Evolutionary conservation across 208 protist species (phyloP).

Genomic region (Trichomonas vaginalis): DNA sequence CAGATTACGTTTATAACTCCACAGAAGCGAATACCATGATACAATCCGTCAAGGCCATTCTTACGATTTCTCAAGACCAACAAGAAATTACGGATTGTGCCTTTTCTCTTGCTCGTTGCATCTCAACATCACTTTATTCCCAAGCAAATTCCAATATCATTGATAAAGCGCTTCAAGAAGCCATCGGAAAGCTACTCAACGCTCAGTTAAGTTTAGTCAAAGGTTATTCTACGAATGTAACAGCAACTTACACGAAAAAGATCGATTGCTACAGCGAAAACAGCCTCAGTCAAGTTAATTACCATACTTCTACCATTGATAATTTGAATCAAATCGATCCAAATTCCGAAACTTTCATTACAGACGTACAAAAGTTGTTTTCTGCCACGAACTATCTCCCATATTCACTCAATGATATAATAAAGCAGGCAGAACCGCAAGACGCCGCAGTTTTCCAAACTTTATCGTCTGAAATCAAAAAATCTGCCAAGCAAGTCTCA

Average conservation of each 20-base stretch:
- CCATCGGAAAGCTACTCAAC: not conserved
- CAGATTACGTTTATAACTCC: not conserved
- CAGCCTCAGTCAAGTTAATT: not conserved
- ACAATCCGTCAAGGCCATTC: not conserved
- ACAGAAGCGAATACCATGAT: not conserved
- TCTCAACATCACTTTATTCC: not conserved
- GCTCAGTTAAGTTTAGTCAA: not conserved
- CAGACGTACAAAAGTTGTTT: not conserved
- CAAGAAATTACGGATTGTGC: not conserved
- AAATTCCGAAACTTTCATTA: not conserved
- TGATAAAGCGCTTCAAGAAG: not conserved
- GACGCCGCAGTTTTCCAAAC: not conserved
- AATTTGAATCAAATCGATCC: not conserved
- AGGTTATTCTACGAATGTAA: not conserved
- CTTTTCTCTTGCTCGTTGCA: not conserved
- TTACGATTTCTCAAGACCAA: not conserved
- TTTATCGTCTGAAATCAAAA: not conserved
- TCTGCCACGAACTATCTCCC: not conserved
- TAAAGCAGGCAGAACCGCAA: not conserved
- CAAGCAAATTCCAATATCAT: not conserved
- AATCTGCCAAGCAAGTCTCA: not conserved
- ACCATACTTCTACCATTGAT: not conserved
- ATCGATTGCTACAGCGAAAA: not conserved
- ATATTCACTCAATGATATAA: not conserved
- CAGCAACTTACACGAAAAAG: not conserved